Percentiles rank a stretch among this genome's conserved stretches.
Evolutionary conservation across 768 basidiomycete species (phyloP).

Genomic region (Hirschioporus abietinus): DNA sequence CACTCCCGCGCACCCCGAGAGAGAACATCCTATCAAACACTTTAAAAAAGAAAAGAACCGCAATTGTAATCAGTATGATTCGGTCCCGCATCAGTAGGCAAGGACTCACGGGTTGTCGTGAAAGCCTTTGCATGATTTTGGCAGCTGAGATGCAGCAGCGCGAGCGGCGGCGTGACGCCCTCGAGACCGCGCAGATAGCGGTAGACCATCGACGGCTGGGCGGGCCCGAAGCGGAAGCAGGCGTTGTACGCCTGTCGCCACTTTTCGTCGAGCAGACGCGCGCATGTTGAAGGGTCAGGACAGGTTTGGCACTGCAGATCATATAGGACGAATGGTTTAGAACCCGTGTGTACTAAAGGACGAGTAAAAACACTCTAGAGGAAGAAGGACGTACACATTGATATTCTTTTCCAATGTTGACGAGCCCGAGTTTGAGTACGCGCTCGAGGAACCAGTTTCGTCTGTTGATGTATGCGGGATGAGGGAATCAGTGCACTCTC

Average conservation of each 20-base stretch:
- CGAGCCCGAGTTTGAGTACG: conserved; percentile 84
- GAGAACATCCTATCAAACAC: conserved; percentile 91
- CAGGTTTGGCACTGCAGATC: conserved; percentile 68
- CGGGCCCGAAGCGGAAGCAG: conserved; percentile 84
- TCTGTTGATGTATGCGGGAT: conserved; percentile 30
- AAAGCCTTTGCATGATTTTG: conserved; percentile 89
- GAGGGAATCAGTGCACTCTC: neutral
- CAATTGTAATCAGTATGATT: neutral
- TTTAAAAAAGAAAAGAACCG: conserved; percentile 23
- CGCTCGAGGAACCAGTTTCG: conserved; percentile 95
- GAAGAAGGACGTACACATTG: conserved; percentile 61
- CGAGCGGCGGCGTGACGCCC: conserved; percentile 83
- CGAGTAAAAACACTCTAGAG: neutral
- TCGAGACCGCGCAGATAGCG: conserved; percentile 89
- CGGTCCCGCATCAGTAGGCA: neutral
- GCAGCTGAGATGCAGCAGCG: conserved; percentile 81
- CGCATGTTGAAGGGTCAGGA: conserved; percentile 74
- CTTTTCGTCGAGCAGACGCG: conserved; percentile 84
- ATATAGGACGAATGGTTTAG: conserved; percentile 3
- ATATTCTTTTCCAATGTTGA: conserved; percentile 88
- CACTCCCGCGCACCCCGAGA: conserved; percentile 73
- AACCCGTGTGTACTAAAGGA: neutral
- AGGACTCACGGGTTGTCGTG: conserved; percentile 67
- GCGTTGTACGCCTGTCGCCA: conserved; percentile 87
- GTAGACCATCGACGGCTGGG: conserved; percentile 89